Evolutionary conservation across 805 yeast genomes (phyloP).

Genomic region (Starmera caribaea): DNA sequence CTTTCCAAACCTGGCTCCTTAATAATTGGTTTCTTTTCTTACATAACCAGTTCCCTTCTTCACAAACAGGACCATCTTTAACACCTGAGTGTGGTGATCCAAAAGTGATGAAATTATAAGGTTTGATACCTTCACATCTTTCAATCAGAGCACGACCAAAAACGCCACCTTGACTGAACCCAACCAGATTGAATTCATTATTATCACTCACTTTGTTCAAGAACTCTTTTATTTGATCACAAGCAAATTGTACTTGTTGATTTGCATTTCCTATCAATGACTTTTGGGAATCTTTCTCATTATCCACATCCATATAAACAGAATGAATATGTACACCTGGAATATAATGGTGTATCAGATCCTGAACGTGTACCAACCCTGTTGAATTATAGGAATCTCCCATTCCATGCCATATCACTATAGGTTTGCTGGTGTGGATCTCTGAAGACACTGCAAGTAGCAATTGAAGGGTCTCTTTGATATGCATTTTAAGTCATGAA

Average conservation of each 20-base stretch:
- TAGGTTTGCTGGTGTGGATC: constrained; percentile 23
- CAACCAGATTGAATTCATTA: constrained; percentile 62
- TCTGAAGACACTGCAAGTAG: too few relatives aligned
- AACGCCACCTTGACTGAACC: constrained; percentile 82
- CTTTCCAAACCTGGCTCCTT: constrained; percentile 51
- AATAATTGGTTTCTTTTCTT: constrained; percentile 41
- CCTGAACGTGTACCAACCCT: constrained; percentile 40
- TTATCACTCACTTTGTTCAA: constrained; percentile 26
- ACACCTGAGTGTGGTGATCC: constrained; percentile 82
- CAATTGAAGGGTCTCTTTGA: too few relatives aligned
- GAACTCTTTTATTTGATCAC: constrained; percentile 38
- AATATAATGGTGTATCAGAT: constrained; percentile 29
- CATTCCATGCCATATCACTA: constrained; percentile 80
- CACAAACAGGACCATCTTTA: constrained; percentile 55
- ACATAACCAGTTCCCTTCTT: constrained; percentile 49
- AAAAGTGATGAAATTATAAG: constrained; percentile 53
- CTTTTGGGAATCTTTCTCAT: constrained; percentile 37
- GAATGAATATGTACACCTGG: constrained; percentile 49
- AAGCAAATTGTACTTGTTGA: constrained; percentile 43
- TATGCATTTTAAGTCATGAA: too few relatives aligned
- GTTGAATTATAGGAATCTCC: constrained; percentile 65
- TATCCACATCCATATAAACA: constrained; percentile 38
- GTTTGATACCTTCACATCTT: constrained; percentile 33
- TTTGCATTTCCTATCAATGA: constrained; percentile 54
- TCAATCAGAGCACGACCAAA: constrained; percentile 61